phyloP scores from a whole-genome alignment of 2,329 filamentous ascomycete genomes.

The Cytospora mali region DNA sequence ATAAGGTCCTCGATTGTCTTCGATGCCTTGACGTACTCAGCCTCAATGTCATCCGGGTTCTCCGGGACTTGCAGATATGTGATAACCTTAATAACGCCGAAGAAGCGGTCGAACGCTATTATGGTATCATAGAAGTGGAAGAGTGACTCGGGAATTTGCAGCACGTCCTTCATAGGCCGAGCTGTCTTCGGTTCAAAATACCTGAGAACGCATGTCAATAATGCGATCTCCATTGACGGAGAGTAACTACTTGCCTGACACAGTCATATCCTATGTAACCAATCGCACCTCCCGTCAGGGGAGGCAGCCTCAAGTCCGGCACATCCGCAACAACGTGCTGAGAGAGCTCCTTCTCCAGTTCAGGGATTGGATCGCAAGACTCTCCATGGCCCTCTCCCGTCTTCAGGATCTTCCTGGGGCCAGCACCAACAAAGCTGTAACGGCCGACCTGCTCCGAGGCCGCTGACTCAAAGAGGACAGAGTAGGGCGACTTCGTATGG shows the following conservation, averaged over 20 bases:
- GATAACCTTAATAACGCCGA: slow-evolving; percentile 87
- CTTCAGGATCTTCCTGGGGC: slow-evolving; percentile 76
- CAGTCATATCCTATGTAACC: slow-evolving; percentile 98
- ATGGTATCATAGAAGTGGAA: slow-evolving; percentile 98
- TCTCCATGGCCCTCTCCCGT: slow-evolving; percentile 87
- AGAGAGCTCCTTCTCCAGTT: slow-evolving; percentile 78
- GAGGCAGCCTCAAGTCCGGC: slow-evolving; percentile 79
- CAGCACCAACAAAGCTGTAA: slow-evolving; percentile 92
- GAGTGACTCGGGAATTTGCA: slow-evolving; percentile 87
- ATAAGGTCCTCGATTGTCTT: slow-evolving; percentile 68
- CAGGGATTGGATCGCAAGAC: slow-evolving; percentile 80
- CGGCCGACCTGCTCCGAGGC: slow-evolving; percentile 91
- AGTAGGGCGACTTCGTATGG: slow-evolving; percentile 74
- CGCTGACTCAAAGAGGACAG: slow-evolving; percentile 94
- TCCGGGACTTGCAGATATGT: slow-evolving; percentile 75
- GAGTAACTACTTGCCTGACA: slow-evolving; percentile 56
- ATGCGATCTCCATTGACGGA: not conserved
- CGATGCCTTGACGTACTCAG: slow-evolving; percentile 71
- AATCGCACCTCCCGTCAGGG: slow-evolving; percentile 87
- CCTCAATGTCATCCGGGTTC: slow-evolving; percentile 57
- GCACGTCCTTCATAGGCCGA: slow-evolving; percentile 81
- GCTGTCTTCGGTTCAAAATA: slow-evolving; percentile 99
- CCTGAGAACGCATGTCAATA: slow-evolving; percentile 24
- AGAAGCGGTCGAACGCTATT: slow-evolving; percentile 93
- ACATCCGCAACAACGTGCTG: slow-evolving; percentile 80